Base-by-base conservation (phyloP, 2,329 filamentous ascomycete species). In the Phyllosticta citribraziliensis region DNA sequence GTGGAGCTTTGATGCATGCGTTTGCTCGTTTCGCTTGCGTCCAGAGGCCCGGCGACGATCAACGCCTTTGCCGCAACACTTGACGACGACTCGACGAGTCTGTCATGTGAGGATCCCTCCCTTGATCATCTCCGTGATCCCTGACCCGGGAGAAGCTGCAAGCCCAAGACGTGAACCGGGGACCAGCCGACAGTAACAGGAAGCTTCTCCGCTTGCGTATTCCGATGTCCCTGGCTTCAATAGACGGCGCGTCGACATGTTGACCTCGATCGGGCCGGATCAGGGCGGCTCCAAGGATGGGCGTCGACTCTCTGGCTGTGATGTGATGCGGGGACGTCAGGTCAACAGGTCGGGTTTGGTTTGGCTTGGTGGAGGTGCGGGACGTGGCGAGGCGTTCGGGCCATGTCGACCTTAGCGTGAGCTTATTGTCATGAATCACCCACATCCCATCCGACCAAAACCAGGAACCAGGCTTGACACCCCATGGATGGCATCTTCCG, bases 341-440 rank as follows among this genome's bases (percentile, higher is more conserved):
- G 40, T 47, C n/a, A n/a, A n/a, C 17, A 8, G 40, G 14, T 47
- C 1, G 40, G 14, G 40, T 47, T 17, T 47, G 35, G 35, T 12
- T 40, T 40, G 35, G 35, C 17, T 17, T 47, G 14, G 40, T 47
- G 40, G 40, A n/a, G 40, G 40, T 54, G 58, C 58, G 58, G 58
- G 58, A 60, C 52, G 58, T 60, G 58, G 58, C 58, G 58, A 60
- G 58, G 58, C 58, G 58, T 60, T 60, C 58, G 58, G 58, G 53
- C 58, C 58, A 60, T 60, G 55, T 60, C 35, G 55, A 54, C 58
- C 50, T 35, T 60, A 54, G 58, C 58, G 58, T 54, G 53, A 60
- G 58, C 53, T 60, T 60, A 56, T 60, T 60, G 58, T 54, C 58
- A 60, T 60, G 58, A 60, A 54, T 60, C 58, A 54, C 58, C 14